Conservation (phyloP, 129 eudicot genomes). For the Calendula officinalis region DNA sequence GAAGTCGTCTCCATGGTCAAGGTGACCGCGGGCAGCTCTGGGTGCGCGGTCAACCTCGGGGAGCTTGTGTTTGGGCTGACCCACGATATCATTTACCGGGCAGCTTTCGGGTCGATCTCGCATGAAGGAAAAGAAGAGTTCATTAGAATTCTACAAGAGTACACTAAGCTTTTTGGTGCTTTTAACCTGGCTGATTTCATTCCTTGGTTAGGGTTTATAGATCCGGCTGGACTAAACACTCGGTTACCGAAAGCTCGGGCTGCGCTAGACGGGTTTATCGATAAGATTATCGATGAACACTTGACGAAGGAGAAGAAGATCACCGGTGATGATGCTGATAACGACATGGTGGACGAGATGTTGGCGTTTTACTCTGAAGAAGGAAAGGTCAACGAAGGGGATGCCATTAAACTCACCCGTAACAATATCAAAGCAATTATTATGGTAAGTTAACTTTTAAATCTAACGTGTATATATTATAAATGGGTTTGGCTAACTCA, state of each 20-base stretch:
- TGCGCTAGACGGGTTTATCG: conserved; percentile 10
- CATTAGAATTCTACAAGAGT: conserved; percentile 1
- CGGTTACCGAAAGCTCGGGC: conserved; percentile 11
- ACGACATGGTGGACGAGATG: conserved; percentile 25
- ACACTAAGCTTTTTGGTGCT: conserved; percentile 12
- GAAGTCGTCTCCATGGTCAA: conserved; percentile 9
- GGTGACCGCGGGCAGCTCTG: background rate
- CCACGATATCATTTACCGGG: conserved; percentile 8
- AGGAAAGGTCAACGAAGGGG: background rate
- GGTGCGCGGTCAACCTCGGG: background rate
- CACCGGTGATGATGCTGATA: background rate
- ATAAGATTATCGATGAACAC: conserved; percentile 19
- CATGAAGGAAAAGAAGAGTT: conserved; percentile 16
- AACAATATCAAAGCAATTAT: conserved; percentile 21
- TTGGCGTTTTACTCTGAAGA: conserved; percentile 15
- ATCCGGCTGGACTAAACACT: background rate
- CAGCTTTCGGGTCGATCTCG: conserved; percentile 22
- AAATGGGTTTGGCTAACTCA: too few relatives aligned
- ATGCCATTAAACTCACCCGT: conserved; percentile 6
- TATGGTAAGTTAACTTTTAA: conserved; percentile 3
- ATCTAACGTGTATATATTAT: background rate
- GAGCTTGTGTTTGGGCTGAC: conserved; percentile 14
- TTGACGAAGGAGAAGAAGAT: background rate
- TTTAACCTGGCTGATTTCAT: conserved; percentile 17
- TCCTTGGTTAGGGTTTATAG: conserved; percentile 5